Evolutionary conservation across 352 stramenopile species (phyloP).

Genomic region (Phytophthora hibernalis): DNA sequence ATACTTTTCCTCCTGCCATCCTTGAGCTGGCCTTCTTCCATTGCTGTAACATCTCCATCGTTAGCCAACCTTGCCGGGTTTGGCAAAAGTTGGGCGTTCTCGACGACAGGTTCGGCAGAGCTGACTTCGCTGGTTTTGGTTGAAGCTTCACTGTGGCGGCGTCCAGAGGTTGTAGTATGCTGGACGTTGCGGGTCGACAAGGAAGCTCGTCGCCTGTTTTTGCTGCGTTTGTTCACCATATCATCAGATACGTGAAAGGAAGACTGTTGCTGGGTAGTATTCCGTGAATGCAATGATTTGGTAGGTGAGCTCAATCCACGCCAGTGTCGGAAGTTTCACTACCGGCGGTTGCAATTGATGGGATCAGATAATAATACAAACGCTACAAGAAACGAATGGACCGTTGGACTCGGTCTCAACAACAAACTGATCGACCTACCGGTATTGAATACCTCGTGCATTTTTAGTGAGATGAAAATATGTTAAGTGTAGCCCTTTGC

Average conservation of each 20-base stretch:
- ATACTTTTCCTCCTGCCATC: constrained; percentile 18
- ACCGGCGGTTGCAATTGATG: constrained; percentile 1
- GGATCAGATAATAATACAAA: constrained; percentile 28
- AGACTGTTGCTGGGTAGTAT: not conserved
- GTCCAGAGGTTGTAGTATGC: not conserved
- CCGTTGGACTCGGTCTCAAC: constrained; percentile 17
- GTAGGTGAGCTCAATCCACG: too few species aligned
- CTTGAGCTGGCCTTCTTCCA: constrained; percentile 32
- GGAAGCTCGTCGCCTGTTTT: constrained; percentile 23
- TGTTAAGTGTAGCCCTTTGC: not conserved
- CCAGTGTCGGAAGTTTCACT: constrained; percentile 16
- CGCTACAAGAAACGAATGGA: constrained; percentile 14
- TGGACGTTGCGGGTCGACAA: constrained; percentile 17
- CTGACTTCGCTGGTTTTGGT: constrained; percentile 39
- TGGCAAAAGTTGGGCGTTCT: constrained; percentile 22
- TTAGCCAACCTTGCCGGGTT: not conserved
- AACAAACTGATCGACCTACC: too few species aligned
- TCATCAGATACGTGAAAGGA: too few species aligned
- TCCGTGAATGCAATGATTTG: constrained; percentile 1
- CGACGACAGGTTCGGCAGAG: constrained; percentile 25
- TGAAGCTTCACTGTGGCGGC: constrained; percentile 24
- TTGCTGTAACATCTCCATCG: constrained; percentile 19
- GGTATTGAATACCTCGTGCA: too few species aligned
- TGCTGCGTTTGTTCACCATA: constrained; percentile 43
- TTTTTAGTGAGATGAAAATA: too few species aligned